These are phyloP conservation scores for Entonaema liquescens DNA, from an alignment of 495 filamentous ascomycete genomes.

Conservation along the genomic window DNA sequence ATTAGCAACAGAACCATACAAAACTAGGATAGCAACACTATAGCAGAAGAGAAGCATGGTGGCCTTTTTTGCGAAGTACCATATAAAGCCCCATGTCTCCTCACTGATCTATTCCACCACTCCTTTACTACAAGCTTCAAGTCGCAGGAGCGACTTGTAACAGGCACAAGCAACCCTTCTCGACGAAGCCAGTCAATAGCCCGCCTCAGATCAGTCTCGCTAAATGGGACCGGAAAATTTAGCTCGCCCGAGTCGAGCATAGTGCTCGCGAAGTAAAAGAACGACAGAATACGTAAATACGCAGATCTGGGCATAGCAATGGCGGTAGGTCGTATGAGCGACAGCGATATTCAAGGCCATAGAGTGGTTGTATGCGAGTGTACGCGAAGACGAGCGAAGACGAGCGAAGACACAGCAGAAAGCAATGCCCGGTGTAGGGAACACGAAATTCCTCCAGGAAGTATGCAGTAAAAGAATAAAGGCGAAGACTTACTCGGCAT, in stretches of 20 bases:
- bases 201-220: not conserved
- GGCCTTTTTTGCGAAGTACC: conserved; percentile 16
- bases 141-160: not conserved
- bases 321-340: not conserved
- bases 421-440: no score
- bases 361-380: not conserved
- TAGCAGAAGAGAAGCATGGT: not conserved
- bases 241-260: not conserved
- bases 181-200: conserved; percentile 16
- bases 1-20: conserved; percentile 31
- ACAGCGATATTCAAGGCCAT: not conserved
- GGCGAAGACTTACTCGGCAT: conserved; percentile 49
- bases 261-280: not conserved
- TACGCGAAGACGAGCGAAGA: not conserved
- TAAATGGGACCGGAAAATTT: not conserved
- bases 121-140: not conserved
- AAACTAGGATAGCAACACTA: not conserved
- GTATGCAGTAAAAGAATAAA: not conserved
- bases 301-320: not conserved
- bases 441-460: no score
- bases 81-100: conserved; percentile 1
- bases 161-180: conserved; percentile 1
- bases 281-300: not conserved
- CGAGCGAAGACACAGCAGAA: not conserved
- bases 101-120: not conserved